Evolutionary conservation across 371 early-diverging fungal genomes (phyloP), one percentile per base, ranked within the genome.

Genomic region (Umbelopsis sp.): DNA sequence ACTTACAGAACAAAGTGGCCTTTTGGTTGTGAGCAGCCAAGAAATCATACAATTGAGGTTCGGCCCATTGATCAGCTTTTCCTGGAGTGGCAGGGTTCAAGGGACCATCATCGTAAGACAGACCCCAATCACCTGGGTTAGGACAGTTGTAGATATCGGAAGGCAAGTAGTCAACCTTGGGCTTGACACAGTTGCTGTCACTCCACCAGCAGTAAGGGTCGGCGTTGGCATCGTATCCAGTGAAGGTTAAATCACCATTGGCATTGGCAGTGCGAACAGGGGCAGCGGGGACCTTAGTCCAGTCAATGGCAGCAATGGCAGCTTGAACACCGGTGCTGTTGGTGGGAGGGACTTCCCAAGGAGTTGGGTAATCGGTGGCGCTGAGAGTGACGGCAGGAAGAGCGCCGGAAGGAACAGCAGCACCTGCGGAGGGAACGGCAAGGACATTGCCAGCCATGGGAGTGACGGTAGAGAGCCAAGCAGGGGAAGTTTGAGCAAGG

Each of bases 201-300:
- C 80, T 76, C 83, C 83, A 83, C 83, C 83, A 83, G 72, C 83
- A 83, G 69, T 78, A 69, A 41, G 76, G 72, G 66, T 83, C 84
- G 0, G 70, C 72, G 32, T n/a, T 32, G 0, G 48, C 76, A 50
- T 76, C 71, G 29, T 81, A 83, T 18, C 72, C 68, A 48, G 22
- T 38, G n/a, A 65, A 65, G 52, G 67, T 63, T 10, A 72, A 48
- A 45, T 72, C 72, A 44, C 77, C 74, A 24, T 69, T 65, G 35
- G 48, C 22, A 18, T 68, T 32, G 12, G 66, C 72, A 63, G 72
- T 77, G 46, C 65, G 25, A n/a, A 76, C 57, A 9, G 84, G 70
- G 0, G 84, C 76, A 18, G 78, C 78, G 11, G 84, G 84, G 1
- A 83, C 84, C 53, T 76, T 75, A 38, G 48, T 50, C 84, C 84